Evolutionary conservation across 1,139 yeast species (phyloP), one percentile per base, ranked within the genome.

Genomic region (Yamadazyma dendronema): DNA sequence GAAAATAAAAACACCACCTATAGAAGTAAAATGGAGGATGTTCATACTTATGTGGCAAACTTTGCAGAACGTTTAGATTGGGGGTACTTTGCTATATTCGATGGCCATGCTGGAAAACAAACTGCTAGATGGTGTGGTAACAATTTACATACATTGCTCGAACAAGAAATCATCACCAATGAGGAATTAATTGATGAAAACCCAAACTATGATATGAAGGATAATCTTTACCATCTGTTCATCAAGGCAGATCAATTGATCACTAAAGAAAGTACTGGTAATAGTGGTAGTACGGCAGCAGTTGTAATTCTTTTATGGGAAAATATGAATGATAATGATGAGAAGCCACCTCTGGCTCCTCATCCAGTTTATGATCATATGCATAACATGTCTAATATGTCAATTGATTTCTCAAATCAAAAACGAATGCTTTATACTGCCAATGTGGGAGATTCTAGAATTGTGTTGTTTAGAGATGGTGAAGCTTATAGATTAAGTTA

Each of bases 81-180:
- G 84, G 98, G 97, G 3, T 92, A 87, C 58, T 90, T 92, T 72
- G 98, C 95, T 12, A 76, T 92, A 4, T 92, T 89, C 61, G 99
- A 92, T 61, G 99, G 99, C 11, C 99, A 92, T 62, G 98, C 97
- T 3, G 99, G 99, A 13, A 79, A 82, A 43, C 88, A 81, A 48
- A 84, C 95, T 8, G 96, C 98, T 2, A 80, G 94, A 50, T 92
- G 96, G 95, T 89, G 97, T 64, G 95, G 97, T 0, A 83, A 88
- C 45, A 79, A 86, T 50, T 63, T 92, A 43, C 97, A 92, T 58
- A 59, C 71, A n/a, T 56, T 82, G 35, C 58, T 85, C 35, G 85
- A 78, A 41, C 70, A 69, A 31, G 77, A 74, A 44, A 73, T 48
- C 16, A 30, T 85, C 14, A 19, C 38, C 11, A 44, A 40, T 28